These are phyloP conservation scores for Fraxinus xanthoxyloides DNA, from an alignment of 305 asterid species.

Conservation along the genomic window DNA sequence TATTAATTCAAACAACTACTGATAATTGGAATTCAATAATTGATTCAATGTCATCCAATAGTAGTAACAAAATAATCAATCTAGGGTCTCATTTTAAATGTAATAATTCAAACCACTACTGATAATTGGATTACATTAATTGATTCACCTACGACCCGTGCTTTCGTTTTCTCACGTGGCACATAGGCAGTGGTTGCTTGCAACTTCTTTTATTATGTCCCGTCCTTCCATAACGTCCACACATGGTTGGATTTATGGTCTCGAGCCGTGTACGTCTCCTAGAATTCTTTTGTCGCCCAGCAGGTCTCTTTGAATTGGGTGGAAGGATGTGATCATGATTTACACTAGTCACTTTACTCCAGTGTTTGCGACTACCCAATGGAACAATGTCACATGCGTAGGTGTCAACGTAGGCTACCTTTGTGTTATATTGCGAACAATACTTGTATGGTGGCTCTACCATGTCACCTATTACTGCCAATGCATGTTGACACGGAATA, in stretches of 20 bases:
- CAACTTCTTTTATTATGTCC: neutral
- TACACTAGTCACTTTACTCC: neutral
- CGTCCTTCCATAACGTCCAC: neutral
- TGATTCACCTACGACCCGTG: neutral
- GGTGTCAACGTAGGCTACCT: neutral
- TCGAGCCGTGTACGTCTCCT: neutral
- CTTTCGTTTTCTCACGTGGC: neutral
- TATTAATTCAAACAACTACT: too few species aligned
- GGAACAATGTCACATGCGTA: too few species aligned
- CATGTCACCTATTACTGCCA: neutral
- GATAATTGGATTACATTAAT: too few species aligned
- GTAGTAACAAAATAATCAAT: too few species aligned
- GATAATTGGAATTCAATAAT: too few species aligned
- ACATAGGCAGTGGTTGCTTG: neutral
- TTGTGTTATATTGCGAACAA: neutral
- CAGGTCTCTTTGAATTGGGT: neutral
- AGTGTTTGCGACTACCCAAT: neutral
- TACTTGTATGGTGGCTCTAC: neutral
- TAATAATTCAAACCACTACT: too few species aligned
- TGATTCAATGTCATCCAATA: too few species aligned
- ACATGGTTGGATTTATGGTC: neutral
- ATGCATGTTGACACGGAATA: neutral
- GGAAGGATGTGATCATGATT: neutral
- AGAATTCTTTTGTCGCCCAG: neutral
- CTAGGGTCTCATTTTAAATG: neutral